Conservation (phyloP, 441 rosid genomes). For the Gossypium aridum region DNA sequence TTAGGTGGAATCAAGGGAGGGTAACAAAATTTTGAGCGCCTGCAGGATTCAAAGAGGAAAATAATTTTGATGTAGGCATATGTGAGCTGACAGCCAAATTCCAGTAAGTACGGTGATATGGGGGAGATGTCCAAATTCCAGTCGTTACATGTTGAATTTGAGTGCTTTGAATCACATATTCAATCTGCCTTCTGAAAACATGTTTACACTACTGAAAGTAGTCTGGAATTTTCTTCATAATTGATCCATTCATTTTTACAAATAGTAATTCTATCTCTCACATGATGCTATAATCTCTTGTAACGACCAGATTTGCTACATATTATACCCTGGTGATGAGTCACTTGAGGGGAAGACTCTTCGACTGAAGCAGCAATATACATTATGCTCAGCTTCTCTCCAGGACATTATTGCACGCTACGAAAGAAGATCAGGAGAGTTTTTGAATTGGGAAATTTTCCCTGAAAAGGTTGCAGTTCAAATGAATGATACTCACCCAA, state of each 20-base stretch:
- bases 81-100: background rate
- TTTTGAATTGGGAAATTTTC: slow-evolving; percentile 62
- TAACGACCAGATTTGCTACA: slow-evolving; percentile 53
- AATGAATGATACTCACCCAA: slow-evolving; percentile 89
- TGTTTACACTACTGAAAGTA: background rate
- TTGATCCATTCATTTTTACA: background rate
- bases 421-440: slow-evolving; percentile 67
- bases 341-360: slow-evolving; percentile 81
- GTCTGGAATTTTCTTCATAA: background rate
- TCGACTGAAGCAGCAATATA: slow-evolving; percentile 90
- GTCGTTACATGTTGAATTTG: background rate
- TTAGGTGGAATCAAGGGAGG: background rate
- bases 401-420: slow-evolving; percentile 81
- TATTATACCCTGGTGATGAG: slow-evolving; percentile 93
- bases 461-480: slow-evolving; percentile 89
- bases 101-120: background rate
- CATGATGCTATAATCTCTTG: background rate
- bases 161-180: slow-evolving; percentile 1
- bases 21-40: background rate
- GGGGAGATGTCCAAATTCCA: background rate
- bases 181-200: background rate
- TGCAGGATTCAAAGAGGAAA: background rate
- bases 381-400: slow-evolving; percentile 91
- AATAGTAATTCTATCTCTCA: background rate
- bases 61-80: background rate